These are phyloP conservation scores for Schizochytrium sp. DNA, from an alignment of 108 stramenopile species.

Conservation along the genomic window DNA sequence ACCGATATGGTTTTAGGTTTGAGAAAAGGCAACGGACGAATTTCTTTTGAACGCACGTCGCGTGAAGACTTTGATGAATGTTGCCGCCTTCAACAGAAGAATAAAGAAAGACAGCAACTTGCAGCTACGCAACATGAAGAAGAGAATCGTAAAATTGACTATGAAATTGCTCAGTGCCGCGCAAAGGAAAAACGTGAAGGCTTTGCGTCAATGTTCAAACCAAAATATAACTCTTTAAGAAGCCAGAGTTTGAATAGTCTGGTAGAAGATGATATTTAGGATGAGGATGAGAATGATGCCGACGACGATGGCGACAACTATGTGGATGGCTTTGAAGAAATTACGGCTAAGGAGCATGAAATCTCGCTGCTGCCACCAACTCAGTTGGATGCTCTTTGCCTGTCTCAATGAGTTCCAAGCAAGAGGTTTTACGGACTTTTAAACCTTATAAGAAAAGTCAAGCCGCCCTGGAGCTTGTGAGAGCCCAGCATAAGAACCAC, in stretches of 20 bases:
- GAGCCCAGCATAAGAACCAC: not conserved
- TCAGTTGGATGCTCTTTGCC: conserved; percentile 45
- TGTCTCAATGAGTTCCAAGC: conserved; percentile 47
- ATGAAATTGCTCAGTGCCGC: conserved; percentile 33
- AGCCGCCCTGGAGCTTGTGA: not conserved
- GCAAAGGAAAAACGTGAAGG: conserved; percentile 59
- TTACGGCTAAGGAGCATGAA: not conserved
- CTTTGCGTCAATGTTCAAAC: conserved; percentile 47
- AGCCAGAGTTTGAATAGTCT: not conserved
- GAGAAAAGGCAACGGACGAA: not conserved
- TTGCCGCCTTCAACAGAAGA: not conserved
- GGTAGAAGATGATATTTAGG: not conserved
- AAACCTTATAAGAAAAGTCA: not conserved
- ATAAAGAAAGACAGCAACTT: not conserved
- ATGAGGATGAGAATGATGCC: too few species aligned
- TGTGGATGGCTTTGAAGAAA: too few species aligned
- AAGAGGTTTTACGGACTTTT: conserved; percentile 2
- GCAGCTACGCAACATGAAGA: not conserved
- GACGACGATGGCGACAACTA: too few species aligned
- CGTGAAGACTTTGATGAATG: not conserved
- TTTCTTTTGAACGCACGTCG: not conserved
- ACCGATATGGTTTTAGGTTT: conserved; percentile 48
- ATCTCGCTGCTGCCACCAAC: conserved; percentile 19
- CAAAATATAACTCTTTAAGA: not conserved
- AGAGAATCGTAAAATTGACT: conserved; percentile 5